Evolutionary conservation across 2,329 filamentous ascomycete species (phyloP).

Genomic region (Capronia epimyces): DNA sequence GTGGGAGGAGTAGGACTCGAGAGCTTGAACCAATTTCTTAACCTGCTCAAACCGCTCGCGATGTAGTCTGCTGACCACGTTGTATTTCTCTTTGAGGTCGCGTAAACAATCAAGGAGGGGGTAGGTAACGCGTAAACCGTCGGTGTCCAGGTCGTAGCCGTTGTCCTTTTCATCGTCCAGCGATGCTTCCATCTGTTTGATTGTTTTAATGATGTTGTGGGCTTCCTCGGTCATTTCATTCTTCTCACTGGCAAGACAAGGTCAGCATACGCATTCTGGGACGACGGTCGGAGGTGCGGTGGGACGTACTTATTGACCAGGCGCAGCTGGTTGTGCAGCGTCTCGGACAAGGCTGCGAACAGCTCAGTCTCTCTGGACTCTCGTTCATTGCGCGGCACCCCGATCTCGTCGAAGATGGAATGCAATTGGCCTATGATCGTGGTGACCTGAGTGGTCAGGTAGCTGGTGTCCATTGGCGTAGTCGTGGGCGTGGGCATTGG

Average conservation of each 20-base stretch:
- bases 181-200: slow-evolving; percentile 89
- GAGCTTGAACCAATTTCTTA: slow-evolving; percentile 86
- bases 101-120: slow-evolving; percentile 77
- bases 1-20: slow-evolving; percentile 94
- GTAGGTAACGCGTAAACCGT: slow-evolving; percentile 71
- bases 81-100: slow-evolving; percentile 77
- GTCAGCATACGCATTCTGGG: slow-evolving; percentile 3
- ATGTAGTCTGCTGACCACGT: slow-evolving; percentile 72
- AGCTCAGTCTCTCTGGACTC: slow-evolving; percentile 88
- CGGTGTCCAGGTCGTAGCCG: slow-evolving; percentile 59
- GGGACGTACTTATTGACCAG: slow-evolving; percentile 61
- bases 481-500: slow-evolving; percentile 53
- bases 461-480: slow-evolving; percentile 74
- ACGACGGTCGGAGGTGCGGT: not conserved
- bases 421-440: slow-evolving; percentile 90
- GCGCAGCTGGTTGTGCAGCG: slow-evolving; percentile 82
- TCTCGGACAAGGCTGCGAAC: slow-evolving; percentile 85
- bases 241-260: slow-evolving; percentile 60
- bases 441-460: slow-evolving; percentile 90
- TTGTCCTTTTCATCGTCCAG: slow-evolving; percentile 68
- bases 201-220: slow-evolving; percentile 73
- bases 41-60: slow-evolving; percentile 92
- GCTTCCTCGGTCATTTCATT: slow-evolving; percentile 86
- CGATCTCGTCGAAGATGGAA: slow-evolving; percentile 94
- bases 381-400: slow-evolving; percentile 87